Evolutionary conservation across 179 eudicot genomes (phyloP).

Genomic region (Beta corolliflora): DNA sequence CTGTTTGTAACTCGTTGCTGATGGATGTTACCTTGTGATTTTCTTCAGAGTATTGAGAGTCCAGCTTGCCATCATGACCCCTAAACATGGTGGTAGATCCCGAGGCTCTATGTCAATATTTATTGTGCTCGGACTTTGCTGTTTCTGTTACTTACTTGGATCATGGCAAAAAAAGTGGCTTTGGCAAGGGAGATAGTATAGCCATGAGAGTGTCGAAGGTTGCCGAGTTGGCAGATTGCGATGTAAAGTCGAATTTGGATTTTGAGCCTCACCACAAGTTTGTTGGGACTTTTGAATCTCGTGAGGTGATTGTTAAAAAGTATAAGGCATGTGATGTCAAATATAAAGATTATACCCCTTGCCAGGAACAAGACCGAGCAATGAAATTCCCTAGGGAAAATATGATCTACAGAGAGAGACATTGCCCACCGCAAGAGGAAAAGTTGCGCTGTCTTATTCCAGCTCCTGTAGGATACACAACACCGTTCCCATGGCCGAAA

Average conservation of each 20-base stretch:
- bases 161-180: slow-evolving; percentile 62
- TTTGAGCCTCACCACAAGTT: slow-evolving; percentile 58
- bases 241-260: slow-evolving; percentile 33
- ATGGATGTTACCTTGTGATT: slow-evolving; percentile 10
- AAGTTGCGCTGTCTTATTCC: slow-evolving; percentile 63
- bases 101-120: slow-evolving; percentile 48
- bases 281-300: slow-evolving; percentile 36
- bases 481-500: slow-evolving; percentile 67
- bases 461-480: slow-evolving; percentile 55
- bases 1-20: slow-evolving; percentile 5
- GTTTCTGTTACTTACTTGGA: slow-evolving; percentile 59
- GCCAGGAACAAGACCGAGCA: slow-evolving; percentile 63
- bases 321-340: slow-evolving; percentile 41
- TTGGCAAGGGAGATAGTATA: slow-evolving; percentile 55
- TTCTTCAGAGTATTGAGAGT: background rate
- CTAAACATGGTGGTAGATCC: slow-evolving; percentile 44
- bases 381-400: slow-evolving; percentile 55
- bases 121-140: slow-evolving; percentile 54
- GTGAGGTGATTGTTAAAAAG: slow-evolving; percentile 37
- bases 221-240: slow-evolving; percentile 38
- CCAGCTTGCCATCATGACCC: slow-evolving; percentile 34
- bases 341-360: slow-evolving; percentile 58
- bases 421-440: slow-evolving; percentile 56
- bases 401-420: slow-evolving; percentile 63
- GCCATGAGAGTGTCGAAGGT: slow-evolving; percentile 37